Evolutionary conservation across 139 green algal genomes (phyloP).

Genomic region (Chlorella sp.): DNA sequence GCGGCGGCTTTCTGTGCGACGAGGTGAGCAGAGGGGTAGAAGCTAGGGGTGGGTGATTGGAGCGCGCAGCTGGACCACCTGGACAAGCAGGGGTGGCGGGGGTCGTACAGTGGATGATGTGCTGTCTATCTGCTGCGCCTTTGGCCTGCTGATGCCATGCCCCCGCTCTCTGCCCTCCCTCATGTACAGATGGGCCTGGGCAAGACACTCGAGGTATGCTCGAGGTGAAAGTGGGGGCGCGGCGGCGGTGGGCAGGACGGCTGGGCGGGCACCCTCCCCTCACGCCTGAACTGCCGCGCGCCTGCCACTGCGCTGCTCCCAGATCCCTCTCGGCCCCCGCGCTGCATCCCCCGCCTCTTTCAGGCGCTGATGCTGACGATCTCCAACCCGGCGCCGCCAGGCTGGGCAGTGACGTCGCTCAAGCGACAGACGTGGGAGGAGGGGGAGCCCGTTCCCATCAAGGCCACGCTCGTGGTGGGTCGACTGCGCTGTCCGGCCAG

Average conservation of each 20-base stretch:
- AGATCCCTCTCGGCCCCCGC: too few species aligned
- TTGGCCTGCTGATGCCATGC: too few species aligned
- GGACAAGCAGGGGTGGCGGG: too few species aligned
- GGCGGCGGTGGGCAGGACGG: too few species aligned
- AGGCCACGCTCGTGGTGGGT: constrained; percentile 58
- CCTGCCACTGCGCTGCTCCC: too few species aligned
- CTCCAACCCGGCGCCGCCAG: constrained; percentile 27
- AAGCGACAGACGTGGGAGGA: not conserved
- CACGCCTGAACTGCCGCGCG: too few species aligned
- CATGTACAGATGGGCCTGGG: constrained; percentile 58
- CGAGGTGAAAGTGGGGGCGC: not conserved
- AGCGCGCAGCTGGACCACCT: too few species aligned
- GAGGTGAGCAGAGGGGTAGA: constrained; percentile 15
- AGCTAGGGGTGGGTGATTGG: not conserved
- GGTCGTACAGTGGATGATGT: too few species aligned
- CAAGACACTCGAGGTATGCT: constrained; percentile 40
- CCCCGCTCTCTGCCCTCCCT: too few species aligned
- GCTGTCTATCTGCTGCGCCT: too few species aligned
- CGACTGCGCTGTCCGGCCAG: not conserved
- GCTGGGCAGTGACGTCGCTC: constrained; percentile 38
- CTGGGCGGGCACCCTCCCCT: too few species aligned
- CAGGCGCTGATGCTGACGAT: constrained; percentile 59
- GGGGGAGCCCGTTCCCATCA: constrained; percentile 45
- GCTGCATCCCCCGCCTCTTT: not conserved
- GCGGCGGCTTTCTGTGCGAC: constrained; percentile 65